A percentile compares a stretch with the other conserved stretches of the same genome.
Evolutionary conservation across 2,329 filamentous ascomycete genomes (phyloP).

Genomic region (Aspergillus quadricinctus): DNA sequence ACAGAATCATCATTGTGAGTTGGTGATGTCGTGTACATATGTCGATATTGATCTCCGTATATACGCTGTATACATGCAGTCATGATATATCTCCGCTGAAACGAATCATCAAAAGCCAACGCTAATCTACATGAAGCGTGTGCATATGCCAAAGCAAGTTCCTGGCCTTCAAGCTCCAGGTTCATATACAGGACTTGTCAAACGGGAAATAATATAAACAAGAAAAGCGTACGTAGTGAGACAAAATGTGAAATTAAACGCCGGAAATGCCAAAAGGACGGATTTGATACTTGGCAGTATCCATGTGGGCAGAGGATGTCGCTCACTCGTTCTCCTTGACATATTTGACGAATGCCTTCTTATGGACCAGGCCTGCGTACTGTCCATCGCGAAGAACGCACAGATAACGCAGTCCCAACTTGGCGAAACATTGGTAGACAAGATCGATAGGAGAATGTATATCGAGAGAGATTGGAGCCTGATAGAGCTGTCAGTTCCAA

Average conservation of each 20-base stretch:
- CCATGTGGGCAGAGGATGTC: not conserved
- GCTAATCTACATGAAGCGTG: not conserved
- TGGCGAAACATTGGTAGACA: slow-evolving; percentile 94
- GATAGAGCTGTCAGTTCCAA: slow-evolving; percentile 8
- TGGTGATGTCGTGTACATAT: not conserved
- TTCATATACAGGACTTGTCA: not conserved
- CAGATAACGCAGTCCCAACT: slow-evolving; percentile 86
- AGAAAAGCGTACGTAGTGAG: not conserved
- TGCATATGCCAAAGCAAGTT: not conserved
- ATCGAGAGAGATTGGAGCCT: slow-evolving; percentile 83
- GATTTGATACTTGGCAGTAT: not conserved
- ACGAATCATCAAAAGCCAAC: not conserved
- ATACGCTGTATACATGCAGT: not conserved
- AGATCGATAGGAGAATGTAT: slow-evolving; percentile 87
- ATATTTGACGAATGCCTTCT: slow-evolving; percentile 95
- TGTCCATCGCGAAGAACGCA: slow-evolving; percentile 81
- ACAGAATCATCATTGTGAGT: too few species aligned
- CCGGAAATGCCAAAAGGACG: not conserved
- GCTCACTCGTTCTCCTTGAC: slow-evolving; percentile 69
- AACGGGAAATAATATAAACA: not conserved
- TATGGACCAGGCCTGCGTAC: slow-evolving; percentile 90
- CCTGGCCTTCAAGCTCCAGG: not conserved
- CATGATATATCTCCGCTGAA: not conserved
- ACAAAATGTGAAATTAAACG: not conserved
- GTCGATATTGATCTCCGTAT: not conserved